Conservation (phyloP, 176 grass and related monocot species). For the Oryza glumipatula region DNA sequence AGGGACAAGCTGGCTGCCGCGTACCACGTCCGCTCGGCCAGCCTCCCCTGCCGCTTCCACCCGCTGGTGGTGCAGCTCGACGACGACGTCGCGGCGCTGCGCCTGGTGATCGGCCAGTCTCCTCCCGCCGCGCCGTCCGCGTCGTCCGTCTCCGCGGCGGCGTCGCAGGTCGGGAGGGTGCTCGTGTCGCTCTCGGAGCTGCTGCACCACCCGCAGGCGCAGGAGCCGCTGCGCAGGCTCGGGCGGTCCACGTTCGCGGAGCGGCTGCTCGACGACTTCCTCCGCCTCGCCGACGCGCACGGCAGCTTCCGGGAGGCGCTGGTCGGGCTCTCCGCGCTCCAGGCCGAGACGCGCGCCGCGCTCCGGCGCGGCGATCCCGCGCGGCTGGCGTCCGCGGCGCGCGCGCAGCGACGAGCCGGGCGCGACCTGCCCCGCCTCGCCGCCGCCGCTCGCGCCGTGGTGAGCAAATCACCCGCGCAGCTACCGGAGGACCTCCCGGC, state of each 20-base stretch:
- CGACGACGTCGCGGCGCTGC: conserved; percentile 67
- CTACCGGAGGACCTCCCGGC: conserved; percentile 5
- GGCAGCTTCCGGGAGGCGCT: conserved; percentile 56
- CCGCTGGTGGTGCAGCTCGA: conserved; percentile 67
- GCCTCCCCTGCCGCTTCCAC: conserved; percentile 84
- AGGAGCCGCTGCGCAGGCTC: conserved; percentile 53
- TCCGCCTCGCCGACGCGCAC: conserved; percentile 61
- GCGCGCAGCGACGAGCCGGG: conserved; percentile 48
- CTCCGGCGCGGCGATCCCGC: conserved; percentile 40
- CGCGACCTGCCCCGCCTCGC: conserved; percentile 43
- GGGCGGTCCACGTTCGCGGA: conserved; percentile 22
- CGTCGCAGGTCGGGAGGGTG: conserved; percentile 37
- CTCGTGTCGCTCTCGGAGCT: conserved; percentile 55
- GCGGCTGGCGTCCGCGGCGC: conserved; percentile 41
- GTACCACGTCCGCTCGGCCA: conserved; percentile 66
- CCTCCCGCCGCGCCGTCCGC: not conserved
- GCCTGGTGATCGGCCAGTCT: conserved; percentile 44
- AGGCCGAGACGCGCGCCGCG: conserved; percentile 40
- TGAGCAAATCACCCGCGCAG: not conserved
- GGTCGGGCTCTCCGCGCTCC: conserved; percentile 32
- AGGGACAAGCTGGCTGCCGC: conserved; percentile 41
- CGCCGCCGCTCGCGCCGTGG: conserved; percentile 32
- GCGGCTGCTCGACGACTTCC: conserved; percentile 56
- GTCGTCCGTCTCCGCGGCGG: conserved; percentile 46
- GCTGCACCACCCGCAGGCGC: conserved; percentile 57